Conservation (phyloP, 129 eudicot genomes). For the Lonicera japonica region DNA sequence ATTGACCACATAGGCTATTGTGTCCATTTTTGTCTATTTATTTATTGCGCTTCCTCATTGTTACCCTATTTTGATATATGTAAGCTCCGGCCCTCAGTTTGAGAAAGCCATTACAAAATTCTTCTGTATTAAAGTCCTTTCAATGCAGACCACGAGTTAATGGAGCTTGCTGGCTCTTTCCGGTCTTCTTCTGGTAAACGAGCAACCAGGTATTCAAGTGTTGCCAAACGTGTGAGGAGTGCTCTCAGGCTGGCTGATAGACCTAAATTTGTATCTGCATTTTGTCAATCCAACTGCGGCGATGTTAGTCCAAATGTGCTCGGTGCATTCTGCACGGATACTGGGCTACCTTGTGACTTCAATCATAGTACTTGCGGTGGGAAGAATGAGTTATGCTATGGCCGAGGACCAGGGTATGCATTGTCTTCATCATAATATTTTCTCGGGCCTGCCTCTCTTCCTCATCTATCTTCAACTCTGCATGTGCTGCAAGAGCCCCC, state of each 20-base stretch:
- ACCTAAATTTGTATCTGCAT: slow-evolving; percentile 91
- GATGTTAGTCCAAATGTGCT: slow-evolving; percentile 98
- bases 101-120: too few relatives aligned
- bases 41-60: too few relatives aligned
- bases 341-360: slow-evolving; percentile 93
- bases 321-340: slow-evolving; percentile 92
- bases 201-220: slow-evolving; percentile 54
- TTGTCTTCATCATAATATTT: slow-evolving; percentile 2
- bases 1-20: too few relatives aligned
- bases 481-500: too few relatives aligned
- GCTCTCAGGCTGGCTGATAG: slow-evolving; percentile 52
- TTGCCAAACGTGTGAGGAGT: slow-evolving; percentile 83
- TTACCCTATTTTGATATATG: too few relatives aligned
- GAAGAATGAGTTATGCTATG: slow-evolving; percentile 89
- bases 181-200: slow-evolving; percentile 61
- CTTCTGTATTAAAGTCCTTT: not conserved
- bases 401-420: slow-evolving; percentile 93
- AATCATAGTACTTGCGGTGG: slow-evolving; percentile 97
- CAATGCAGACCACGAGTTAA: slow-evolving; percentile 65
- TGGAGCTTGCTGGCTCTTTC: slow-evolving; percentile 79
- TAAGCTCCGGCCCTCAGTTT: too few relatives aligned
- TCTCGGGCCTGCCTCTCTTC: not conserved
- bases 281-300: slow-evolving; percentile 93
- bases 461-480: too few relatives aligned
- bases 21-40: too few relatives aligned